Conservation (phyloP, 495 filamentous ascomycete genomes). For the Penicillium pancosmium region DNA sequence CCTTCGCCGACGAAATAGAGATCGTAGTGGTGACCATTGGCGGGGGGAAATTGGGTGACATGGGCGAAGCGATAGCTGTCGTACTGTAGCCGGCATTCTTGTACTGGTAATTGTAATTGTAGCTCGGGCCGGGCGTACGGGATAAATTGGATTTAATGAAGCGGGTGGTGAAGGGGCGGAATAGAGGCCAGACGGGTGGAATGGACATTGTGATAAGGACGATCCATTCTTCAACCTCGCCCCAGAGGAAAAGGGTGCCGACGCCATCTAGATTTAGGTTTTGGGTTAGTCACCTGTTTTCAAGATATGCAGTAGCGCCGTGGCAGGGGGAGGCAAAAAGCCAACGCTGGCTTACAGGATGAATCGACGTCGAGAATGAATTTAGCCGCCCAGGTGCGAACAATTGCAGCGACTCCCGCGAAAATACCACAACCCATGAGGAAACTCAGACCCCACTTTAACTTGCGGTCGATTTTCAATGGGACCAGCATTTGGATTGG, state of each 20-base stretch:
- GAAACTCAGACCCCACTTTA: conserved; percentile 33
- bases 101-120: conserved; percentile 13
- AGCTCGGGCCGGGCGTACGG: conserved; percentile 11
- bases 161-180: conserved; percentile 27
- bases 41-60: conserved; percentile 20
- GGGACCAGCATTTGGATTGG: conserved; percentile 29
- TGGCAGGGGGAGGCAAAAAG: no score
- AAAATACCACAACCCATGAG: conserved; percentile 32
- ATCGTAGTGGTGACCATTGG: conserved; percentile 29
- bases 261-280: conserved; percentile 19
- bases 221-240: conserved; percentile 32
- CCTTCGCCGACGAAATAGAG: conserved; percentile 22
- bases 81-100: conserved; percentile 14
- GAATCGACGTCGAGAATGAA: conserved; percentile 27
- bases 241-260: conserved; percentile 28
- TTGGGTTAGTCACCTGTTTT: conserved; percentile 6
- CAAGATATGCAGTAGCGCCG: not conserved
- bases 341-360: conserved; percentile 20
- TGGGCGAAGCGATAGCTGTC: conserved; percentile 14
- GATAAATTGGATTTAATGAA: conserved; percentile 26
- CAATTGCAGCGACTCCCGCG: conserved; percentile 29
- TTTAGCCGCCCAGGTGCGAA: conserved; percentile 31
- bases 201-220: conserved; percentile 34
- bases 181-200: conserved; percentile 30
- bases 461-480: conserved; percentile 27